A percentile compares a stretch with the other conserved stretches of the same genome.
phyloP scores from a whole-genome alignment of 345 rosid genomes.

The Brassica nigra region DNA sequence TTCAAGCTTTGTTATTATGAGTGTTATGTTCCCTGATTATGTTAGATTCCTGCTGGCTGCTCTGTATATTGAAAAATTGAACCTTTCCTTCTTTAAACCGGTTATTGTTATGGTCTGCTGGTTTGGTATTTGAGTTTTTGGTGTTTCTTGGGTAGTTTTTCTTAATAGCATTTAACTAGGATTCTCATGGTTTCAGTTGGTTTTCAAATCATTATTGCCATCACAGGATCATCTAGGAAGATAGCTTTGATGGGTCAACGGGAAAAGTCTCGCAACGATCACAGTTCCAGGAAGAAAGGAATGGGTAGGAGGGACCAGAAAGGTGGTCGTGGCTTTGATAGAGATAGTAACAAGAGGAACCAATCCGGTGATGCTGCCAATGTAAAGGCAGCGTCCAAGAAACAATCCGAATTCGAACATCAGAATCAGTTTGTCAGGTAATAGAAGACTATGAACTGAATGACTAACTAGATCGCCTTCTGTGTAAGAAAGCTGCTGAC shows the following conservation, averaged over 20 bases:
- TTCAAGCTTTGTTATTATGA: no score
- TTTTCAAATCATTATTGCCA: conserved; percentile 53
- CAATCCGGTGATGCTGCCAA: conserved; percentile 34
- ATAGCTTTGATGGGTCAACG: conserved; percentile 56
- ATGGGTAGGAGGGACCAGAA: conserved; percentile 55
- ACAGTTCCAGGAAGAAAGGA: conserved; percentile 44
- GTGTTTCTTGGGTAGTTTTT: neutral
- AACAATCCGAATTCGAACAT: conserved; percentile 48
- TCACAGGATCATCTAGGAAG: conserved; percentile 38
- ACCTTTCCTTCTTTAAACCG: neutral
- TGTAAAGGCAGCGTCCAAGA: conserved; percentile 39
- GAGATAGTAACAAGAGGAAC: conserved; percentile 44
- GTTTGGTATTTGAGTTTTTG: conserved; percentile 4
- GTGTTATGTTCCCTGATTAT: neutral
- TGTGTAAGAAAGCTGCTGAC: neutral
- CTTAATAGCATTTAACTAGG: conserved; percentile 16
- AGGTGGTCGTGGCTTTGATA: conserved; percentile 52
- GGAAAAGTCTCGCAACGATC: conserved; percentile 44
- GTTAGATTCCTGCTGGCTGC: neutral
- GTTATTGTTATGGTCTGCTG: conserved; percentile 4
- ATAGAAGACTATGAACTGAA: neutral
- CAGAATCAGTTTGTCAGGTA: conserved; percentile 64
- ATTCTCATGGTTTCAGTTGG: conserved; percentile 60
- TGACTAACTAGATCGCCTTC: neutral
- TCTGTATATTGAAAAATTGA: conserved; percentile 3